A percentile compares a stretch with the other conserved stretches of the same genome.
Conservation (phyloP, 108 stramenopile species). For the Cyclotella choctawhatcheeana region DNA sequence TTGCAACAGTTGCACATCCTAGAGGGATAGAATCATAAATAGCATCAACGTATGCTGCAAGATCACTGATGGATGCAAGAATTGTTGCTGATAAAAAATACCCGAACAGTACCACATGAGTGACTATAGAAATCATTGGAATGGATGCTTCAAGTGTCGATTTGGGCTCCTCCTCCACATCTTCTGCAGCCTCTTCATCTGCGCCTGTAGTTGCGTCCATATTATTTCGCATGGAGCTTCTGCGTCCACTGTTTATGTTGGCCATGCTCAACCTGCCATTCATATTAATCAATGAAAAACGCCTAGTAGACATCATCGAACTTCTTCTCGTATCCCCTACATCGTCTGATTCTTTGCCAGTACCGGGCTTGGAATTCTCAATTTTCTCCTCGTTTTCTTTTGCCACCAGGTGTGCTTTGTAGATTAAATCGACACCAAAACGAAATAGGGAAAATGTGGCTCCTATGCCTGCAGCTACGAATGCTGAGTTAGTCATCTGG, state of each 20-base stretch:
- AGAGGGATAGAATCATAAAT: constrained; percentile 51
- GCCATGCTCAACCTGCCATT: constrained; percentile 39
- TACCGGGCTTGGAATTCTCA: constrained; percentile 40
- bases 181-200: constrained; percentile 11
- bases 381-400: constrained; percentile 54
- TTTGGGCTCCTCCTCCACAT: constrained; percentile 39
- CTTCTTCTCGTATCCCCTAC: background rate
- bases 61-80: constrained; percentile 27
- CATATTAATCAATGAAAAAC: constrained; percentile 18
- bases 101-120: constrained; percentile 29
- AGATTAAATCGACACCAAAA: constrained; percentile 67
- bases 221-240: background rate
- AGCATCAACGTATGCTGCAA: constrained; percentile 36
- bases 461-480: constrained; percentile 50
- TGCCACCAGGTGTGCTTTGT: constrained; percentile 51
- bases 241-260: background rate
- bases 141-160: constrained; percentile 22
- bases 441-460: constrained; percentile 74
- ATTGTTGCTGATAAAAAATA: constrained; percentile 48
- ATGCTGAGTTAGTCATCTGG: constrained; percentile 34
- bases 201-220: background rate
- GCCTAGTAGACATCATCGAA: constrained; percentile 7
- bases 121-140: constrained; percentile 28
- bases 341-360: background rate
- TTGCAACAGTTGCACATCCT: constrained; percentile 34